These are phyloP conservation scores for Boehmeria nivea DNA, from an alignment of 306 rosid genomes.

Conservation along the genomic window DNA sequence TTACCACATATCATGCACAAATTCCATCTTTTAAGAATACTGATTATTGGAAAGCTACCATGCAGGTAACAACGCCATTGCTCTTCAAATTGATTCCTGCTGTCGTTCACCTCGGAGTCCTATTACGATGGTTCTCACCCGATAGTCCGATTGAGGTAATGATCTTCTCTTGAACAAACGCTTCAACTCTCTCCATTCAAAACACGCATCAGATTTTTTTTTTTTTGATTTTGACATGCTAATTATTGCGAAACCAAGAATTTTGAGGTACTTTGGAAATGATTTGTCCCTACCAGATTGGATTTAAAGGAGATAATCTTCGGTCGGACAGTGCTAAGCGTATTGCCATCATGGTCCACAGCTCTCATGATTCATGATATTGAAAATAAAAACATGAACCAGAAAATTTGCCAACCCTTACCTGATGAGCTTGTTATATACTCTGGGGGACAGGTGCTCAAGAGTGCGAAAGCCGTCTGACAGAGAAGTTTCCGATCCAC, in stretches of 20 bases:
- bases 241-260: conserved; percentile 16
- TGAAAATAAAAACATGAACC: conserved; percentile 30
- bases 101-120: conserved; percentile 73
- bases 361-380: conserved; percentile 68
- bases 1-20: too few species aligned
- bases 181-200: conserved; percentile 4
- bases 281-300: conserved; percentile 53
- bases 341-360: conserved; percentile 61
- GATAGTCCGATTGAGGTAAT: conserved; percentile 71
- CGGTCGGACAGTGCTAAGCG: conserved; percentile 74
- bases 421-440: conserved; percentile 40
- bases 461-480: conserved; percentile 43
- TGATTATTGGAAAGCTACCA: too few species aligned
- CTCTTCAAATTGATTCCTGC: conserved; percentile 95
- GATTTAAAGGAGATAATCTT: conserved; percentile 64
- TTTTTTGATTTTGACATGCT: conserved; percentile 8
- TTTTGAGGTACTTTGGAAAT: conserved; percentile 27
- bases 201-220: conserved; percentile 2
- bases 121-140: conserved; percentile 80
- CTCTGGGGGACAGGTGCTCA: conserved; percentile 37
- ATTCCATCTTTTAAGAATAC: too few species aligned
- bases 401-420: conserved; percentile 31
- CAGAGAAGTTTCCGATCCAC: conserved; percentile 13
- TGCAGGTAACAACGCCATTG: conserved; percentile 98
- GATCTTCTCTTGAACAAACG: background rate